Evolutionary conservation across 345 rosid species (phyloP), one percentile per base, ranked within the genome.

Genomic region (Clausena lansium): DNA sequence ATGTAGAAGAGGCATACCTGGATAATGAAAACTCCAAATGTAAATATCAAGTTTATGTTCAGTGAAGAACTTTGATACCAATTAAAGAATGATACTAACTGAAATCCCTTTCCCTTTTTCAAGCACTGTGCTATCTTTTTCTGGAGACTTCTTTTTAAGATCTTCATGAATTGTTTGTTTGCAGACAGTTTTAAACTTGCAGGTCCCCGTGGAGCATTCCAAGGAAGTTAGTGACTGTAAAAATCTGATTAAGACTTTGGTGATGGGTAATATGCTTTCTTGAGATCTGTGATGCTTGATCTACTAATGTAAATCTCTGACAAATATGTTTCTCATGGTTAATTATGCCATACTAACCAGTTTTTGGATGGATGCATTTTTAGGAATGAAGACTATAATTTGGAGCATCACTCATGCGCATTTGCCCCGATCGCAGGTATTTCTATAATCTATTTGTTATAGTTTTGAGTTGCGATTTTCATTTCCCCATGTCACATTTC

Each of bases 341-440:
- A 45, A 28, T 60, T 22, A 60, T 57, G 9, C 22, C 3, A 45
- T 6, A 9, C 63, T 20, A 17, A 67, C 61, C 50, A 35, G 78
- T 83, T 52, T 73, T 73, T 77, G 69, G 52, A 33, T 80, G 77
- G 71, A 76, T 67, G 19, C 70, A 35, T 79, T 78, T 72, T 74
- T 85, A 96, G 99, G 99, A 86, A 96, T 96, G 99, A 96, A 96
- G 87, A 94, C 99, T 76, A 92, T 96, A 68, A 85, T 90, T 74
- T 94, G 98, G 99, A 96, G 98, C 85, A 92, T 96, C 80, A 96
- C 98, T 32, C 99, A 96, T 82, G 98, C 98, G 30, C 99, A 96
- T 90, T 84, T 90, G 80, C 98, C 99, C 39, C 92, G 98, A 67
- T 87, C 98, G 32, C 99, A 91, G 98, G 99, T 96, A 85, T 67